Percentiles rank a stretch among this genome's conserved stretches.
Evolutionary conservation across 1,284 basidiomycete genomes (phyloP).

Genomic region (Ceratorhiza oryzae-sativae): DNA sequence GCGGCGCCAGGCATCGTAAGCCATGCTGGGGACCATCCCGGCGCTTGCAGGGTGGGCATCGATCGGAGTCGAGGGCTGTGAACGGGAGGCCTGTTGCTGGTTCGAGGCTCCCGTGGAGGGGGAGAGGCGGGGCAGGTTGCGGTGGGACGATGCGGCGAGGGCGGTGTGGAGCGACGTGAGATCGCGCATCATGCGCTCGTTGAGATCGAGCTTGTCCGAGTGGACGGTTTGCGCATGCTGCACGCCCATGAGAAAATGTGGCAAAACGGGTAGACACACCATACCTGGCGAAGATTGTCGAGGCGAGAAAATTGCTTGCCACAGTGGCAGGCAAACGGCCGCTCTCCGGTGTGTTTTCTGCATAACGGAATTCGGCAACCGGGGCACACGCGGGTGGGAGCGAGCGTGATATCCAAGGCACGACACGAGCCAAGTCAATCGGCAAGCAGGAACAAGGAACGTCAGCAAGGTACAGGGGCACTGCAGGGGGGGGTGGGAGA

Average conservation of each 20-base stretch:
- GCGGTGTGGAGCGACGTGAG: slow-evolving; percentile 85
- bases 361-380: neutral
- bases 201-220: slow-evolving; percentile 82
- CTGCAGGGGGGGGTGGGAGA: slow-evolving; percentile 6
- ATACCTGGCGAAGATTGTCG: slow-evolving; percentile 87
- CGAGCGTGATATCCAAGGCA: slow-evolving; percentile 2
- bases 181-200: slow-evolving; percentile 91
- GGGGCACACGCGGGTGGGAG: neutral
- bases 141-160: slow-evolving; percentile 57
- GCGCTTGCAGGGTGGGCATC: slow-evolving; percentile 2
- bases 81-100: neutral
- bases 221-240: slow-evolving; percentile 92
- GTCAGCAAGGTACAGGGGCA: slow-evolving; percentile 34
- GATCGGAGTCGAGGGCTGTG: slow-evolving; percentile 31
- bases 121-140: slow-evolving; percentile 28
- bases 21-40: slow-evolving; percentile 35
- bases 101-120: neutral
- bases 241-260: neutral
- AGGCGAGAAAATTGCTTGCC: slow-evolving; percentile 94
- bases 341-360: too few species aligned
- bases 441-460: slow-evolving; percentile 17
- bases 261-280: neutral
- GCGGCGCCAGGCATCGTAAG: slow-evolving; percentile 24
- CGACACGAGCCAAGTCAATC: neutral
- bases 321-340: slow-evolving; percentile 83